A percentile compares a stretch with the other conserved stretches of the same genome.
Conservation (phyloP, 2,329 filamentous ascomycete species). For the Calonectria montana region DNA sequence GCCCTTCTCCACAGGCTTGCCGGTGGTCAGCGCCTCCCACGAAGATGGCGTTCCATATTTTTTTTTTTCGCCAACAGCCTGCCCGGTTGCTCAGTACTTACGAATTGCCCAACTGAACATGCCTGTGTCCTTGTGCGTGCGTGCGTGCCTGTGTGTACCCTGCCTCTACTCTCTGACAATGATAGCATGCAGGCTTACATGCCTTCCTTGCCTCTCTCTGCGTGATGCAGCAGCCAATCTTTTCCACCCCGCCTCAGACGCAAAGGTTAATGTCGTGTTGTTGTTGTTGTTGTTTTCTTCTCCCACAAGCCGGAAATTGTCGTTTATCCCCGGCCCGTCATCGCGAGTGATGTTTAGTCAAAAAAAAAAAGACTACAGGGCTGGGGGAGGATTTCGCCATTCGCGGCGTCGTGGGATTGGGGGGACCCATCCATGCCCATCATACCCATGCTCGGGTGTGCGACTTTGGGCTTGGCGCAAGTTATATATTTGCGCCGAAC, state of each 20-base stretch:
- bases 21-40: not conserved
- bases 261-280: not conserved
- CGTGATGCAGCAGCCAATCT: not conserved
- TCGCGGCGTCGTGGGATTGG: constrained; percentile 1
- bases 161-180: not conserved
- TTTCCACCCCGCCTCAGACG: not conserved
- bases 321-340: not conserved
- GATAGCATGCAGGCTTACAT: not conserved
- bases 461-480: constrained; percentile 5
- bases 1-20: not conserved
- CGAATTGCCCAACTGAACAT: not conserved
- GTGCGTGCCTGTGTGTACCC: not conserved
- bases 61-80: not conserved
- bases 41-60: not conserved
- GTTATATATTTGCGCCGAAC: constrained; percentile 6
- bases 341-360: not conserved
- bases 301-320: not conserved
- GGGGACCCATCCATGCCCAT: not conserved
- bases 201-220: not conserved
- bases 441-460: not conserved
- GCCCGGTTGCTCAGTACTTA: not conserved
- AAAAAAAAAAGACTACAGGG: not conserved
- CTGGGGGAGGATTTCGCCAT: not conserved
- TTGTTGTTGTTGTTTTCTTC: no score
- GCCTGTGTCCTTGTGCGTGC: not conserved